Base-by-base conservation (phyloP, 2,329 filamentous ascomycete species). In the Dothistroma septosporum region DNA sequence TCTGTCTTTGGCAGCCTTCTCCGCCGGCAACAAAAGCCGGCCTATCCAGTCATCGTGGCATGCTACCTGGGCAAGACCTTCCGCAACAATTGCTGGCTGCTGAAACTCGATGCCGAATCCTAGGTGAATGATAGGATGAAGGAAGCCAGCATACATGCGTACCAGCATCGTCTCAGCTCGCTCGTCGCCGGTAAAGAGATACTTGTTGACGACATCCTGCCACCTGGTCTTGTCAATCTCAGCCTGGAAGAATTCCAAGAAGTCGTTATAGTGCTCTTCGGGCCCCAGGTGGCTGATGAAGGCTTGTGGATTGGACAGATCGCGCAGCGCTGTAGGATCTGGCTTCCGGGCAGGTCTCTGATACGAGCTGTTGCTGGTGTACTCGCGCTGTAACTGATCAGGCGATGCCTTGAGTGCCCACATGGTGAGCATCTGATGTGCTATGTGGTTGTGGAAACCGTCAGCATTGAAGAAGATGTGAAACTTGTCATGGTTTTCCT, bases 21-120 rank as follows among this genome's bases (percentile, higher is more conserved):
- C 86, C 8, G 82, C 77, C 0, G 73, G 74, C 1, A 80, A 63
- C 31, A 94, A 78, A 62, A 87, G 83, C 0, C 73, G 65, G 1
- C 75, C 77, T 1, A 88, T 78, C 74, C 82, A 82, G 48, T 81
- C 76, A 7, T 80, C 76, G 70, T 95, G 90, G 1, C 91, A 84
- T 8, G 88, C 85, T 1, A 88, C 81, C 76, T 95, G 87, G 0
- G 92, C 90, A 19, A 96, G 83, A 0, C 80, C 91, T 76, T 93
- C 85, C 6, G 91, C 90, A 31, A 96, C 81, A 61, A 96, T 86
- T 41, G 89, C 89, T 1, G 90, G 90, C 71, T 96, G 91, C 10
- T 82, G 74, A 78, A 91, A 96, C 72, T 96, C 91, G 37, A 96
- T 72, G 4, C 89, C 92, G 71, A 91, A 96, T 53, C 91, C 89